Evolutionary conservation across 2,329 filamentous ascomycete genomes (phyloP).

Genomic region (Magnaporthiopsis incrustans): DNA sequence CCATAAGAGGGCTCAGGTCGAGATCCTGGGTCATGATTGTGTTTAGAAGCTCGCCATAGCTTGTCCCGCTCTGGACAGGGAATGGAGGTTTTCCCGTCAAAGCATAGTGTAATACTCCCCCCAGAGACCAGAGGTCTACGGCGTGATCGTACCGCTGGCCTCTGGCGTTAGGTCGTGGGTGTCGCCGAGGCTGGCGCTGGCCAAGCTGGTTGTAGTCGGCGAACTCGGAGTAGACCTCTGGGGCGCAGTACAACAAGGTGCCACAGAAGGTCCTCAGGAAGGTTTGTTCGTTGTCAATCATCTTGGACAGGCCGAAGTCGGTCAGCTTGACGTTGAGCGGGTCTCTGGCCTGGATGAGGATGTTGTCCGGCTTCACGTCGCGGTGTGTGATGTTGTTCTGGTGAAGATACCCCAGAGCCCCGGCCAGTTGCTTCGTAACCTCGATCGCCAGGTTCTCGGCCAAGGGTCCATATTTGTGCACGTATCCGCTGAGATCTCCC

Average conservation of each 20-base stretch:
- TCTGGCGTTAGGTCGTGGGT: constrained; percentile 45
- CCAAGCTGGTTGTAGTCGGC: constrained; percentile 61
- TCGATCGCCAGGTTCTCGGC: constrained; percentile 59
- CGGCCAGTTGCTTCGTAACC: constrained; percentile 69
- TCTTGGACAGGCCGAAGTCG: constrained; percentile 94
- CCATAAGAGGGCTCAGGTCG: constrained; percentile 55
- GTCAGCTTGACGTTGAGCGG: constrained; percentile 85
- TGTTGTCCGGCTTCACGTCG: constrained; percentile 99
- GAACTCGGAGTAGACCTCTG: constrained; percentile 83
- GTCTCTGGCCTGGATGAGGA: constrained; percentile 65
- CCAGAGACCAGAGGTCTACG: constrained; percentile 94
- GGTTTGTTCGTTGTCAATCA: constrained; percentile 81
- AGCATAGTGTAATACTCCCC: constrained; percentile 81
- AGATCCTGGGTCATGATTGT: constrained; percentile 76
- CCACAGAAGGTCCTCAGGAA: constrained; percentile 96
- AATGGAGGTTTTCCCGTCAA: constrained; percentile 77
- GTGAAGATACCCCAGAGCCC: constrained; percentile 81
- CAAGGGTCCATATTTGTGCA: constrained; percentile 54
- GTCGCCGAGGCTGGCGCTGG: constrained; percentile 54
- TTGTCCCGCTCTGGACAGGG: constrained; percentile 66
- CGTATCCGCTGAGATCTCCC: constrained; percentile 73
- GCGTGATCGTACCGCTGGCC: constrained; percentile 76
- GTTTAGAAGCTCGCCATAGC: constrained; percentile 70
- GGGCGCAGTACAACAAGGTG: constrained; percentile 89
- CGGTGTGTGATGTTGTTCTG: constrained; percentile 85